These are phyloP conservation scores for Asterochloris erici DNA, from an alignment of 139 green algal species.

Conservation along the genomic window DNA sequence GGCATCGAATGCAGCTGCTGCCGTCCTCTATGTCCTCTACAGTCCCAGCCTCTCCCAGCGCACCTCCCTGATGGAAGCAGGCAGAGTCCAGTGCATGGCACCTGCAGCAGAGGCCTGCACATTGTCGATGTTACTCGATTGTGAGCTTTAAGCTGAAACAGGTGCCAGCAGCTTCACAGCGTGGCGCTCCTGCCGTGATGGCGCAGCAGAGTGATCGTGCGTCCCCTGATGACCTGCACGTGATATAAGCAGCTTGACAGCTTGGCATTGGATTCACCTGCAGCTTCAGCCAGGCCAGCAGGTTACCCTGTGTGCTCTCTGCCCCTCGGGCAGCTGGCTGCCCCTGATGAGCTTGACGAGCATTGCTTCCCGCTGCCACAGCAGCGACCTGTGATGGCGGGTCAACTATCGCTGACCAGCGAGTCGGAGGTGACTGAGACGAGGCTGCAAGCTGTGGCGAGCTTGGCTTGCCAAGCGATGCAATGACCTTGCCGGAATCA, in stretches of 20 bases:
- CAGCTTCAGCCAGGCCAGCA: not conserved
- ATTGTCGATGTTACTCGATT: no score
- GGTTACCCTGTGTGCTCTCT: constrained; percentile 8
- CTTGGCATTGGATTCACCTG: not conserved
- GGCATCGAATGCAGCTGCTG: constrained; percentile 54
- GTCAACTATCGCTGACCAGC: no score
- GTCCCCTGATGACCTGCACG: not conserved
- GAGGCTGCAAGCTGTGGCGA: no score
- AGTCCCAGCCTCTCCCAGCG: constrained; percentile 3
- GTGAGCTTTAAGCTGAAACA: no score
- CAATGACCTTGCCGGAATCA: no score
- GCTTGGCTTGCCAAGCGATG: no score
- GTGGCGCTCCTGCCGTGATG: constrained; percentile 25
- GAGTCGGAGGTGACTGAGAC: no score
- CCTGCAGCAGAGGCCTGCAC: constrained; percentile 2
- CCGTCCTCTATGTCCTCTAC: constrained; percentile 50
- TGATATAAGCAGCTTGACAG: not conserved
- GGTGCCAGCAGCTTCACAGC: not conserved
- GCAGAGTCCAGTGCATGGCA: constrained; percentile 27
- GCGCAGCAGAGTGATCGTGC: constrained; percentile 11
- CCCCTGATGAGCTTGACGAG: constrained; percentile 2
- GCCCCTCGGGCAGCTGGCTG: not conserved
- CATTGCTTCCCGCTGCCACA: not conserved
- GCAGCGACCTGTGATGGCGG: no score
- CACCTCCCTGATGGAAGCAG: constrained; percentile 33